Conservation (phyloP, 257 asterid genomes). For the Solanum rostratum region DNA sequence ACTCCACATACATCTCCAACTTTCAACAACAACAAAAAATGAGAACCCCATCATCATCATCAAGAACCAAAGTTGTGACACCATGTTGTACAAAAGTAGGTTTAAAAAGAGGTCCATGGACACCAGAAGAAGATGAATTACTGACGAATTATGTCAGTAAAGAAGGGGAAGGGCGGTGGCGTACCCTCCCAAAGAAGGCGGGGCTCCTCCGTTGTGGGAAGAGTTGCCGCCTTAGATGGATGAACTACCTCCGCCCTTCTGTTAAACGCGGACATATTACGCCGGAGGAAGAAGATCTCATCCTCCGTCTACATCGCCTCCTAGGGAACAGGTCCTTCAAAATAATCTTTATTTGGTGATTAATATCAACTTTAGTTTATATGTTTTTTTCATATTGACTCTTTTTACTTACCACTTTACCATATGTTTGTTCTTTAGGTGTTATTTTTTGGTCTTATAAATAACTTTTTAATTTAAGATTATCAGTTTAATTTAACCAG, state of each 20-base stretch:
- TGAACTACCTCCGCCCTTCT: slow-evolving; percentile 58
- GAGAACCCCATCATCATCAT: slow-evolving; percentile 6
- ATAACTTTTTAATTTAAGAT: too few species aligned
- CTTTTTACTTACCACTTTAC: background rate
- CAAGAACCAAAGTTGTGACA: background rate
- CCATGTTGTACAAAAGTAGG: slow-evolving; percentile 23
- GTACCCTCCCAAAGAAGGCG: slow-evolving; percentile 23
- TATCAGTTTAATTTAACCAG: too few species aligned
- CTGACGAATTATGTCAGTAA: slow-evolving; percentile 8
- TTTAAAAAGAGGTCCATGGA: slow-evolving; percentile 34
- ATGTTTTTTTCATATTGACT: background rate
- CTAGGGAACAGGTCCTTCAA: slow-evolving; percentile 54
- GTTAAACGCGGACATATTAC: slow-evolving; percentile 54
- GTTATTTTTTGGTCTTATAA: background rate
- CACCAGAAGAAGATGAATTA: slow-evolving; percentile 21
- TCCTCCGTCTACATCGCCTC: slow-evolving; percentile 77
- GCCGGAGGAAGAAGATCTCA: slow-evolving; percentile 69
- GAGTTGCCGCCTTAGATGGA: slow-evolving; percentile 47
- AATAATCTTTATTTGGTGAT: background rate
- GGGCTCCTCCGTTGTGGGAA: slow-evolving; percentile 31
- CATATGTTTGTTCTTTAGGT: background rate
- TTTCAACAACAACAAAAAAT: background rate
- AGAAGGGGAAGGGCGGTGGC: slow-evolving; percentile 34
- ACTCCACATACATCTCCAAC: background rate
- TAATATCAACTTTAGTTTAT: background rate